Base-by-base conservation (phyloP, 257 asterid species). In the Eucommia ulmoides region DNA sequence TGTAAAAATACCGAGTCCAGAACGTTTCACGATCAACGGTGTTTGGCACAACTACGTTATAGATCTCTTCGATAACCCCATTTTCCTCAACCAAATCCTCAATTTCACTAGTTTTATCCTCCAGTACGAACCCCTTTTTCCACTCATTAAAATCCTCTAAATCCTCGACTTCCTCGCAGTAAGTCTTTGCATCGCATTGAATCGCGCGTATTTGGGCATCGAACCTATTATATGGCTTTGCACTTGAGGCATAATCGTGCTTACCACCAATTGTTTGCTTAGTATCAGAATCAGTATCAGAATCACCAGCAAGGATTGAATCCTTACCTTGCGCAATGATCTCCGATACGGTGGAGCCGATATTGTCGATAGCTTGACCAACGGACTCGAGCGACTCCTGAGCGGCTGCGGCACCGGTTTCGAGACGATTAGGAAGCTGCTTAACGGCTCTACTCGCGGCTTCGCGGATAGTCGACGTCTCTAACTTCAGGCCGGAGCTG, bases 391-490 rank as follows among this genome's bases (percentile, higher is more conserved):
- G 58, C 12, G 77, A 80, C 48, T 76, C 89, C 0, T 81, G 85
- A 8, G 93, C 84, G 15, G 72, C 84, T 17, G 86, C 67, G 5
- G 86, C 71, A 6, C 91, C 80, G 6, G 80, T 85, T 65, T 86
- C 96, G 56, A 87, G 57, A 51, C 93, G 77, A 20, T 91, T 74
- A 18, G 97, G 97, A 33, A 88, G 84, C 33, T 84, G 94, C 74
- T 79, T 81, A 65, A 82, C 95, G 26, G 95, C 95, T 19, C 87
- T 87, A 73, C 65, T 66, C 11, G 95, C 93, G 48, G 65, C 88
- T 69, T 80, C 67, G 58, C 84, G 93, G 21, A 88, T 71, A 20
- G 82, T 66, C 0, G 79, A 68, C 1, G 94, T 85, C 71, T 89
- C 96, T 50, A 56, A 65, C 42, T 66, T 69, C 60, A 85, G 64